Evolutionary conservation across 1,284 basidiomycete species (phyloP).

Genomic region (Coniferiporia sulphurascens): DNA sequence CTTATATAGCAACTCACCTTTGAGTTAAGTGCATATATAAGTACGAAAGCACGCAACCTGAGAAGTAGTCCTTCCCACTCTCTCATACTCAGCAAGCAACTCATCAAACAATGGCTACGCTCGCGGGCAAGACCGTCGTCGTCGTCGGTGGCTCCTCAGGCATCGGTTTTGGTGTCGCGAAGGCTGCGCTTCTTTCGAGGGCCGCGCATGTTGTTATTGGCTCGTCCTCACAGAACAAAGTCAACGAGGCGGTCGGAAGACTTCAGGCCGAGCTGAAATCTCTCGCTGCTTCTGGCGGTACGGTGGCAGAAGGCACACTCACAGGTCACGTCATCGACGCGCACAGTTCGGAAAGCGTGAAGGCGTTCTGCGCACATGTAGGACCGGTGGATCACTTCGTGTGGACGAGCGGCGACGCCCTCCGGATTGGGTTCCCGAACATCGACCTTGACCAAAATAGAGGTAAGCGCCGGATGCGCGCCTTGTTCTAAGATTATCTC

Average conservation of each 20-base stretch:
- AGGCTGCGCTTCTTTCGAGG: slow-evolving; percentile 14
- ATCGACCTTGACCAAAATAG: slow-evolving; percentile 16
- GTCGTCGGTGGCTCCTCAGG: slow-evolving; percentile 22
- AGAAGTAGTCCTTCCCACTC: background rate
- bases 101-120: slow-evolving; percentile 15
- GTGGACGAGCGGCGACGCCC: slow-evolving; percentile 20
- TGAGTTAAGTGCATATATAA: background rate
- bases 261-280: slow-evolving; percentile 2
- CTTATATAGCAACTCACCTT: background rate
- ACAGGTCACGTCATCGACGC: slow-evolving; percentile 19
- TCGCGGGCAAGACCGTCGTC: slow-evolving; percentile 19
- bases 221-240: slow-evolving; percentile 17
- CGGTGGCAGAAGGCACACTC: slow-evolving; percentile 5
- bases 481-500: background rate
- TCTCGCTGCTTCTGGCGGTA: background rate
- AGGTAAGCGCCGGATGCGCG: slow-evolving; percentile 4
- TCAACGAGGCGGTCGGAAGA: slow-evolving; percentile 12
- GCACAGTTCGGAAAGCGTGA: slow-evolving; percentile 3
- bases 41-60: background rate
- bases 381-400: slow-evolving; percentile 23
- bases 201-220: slow-evolving; percentile 20
- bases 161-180: slow-evolving; percentile 20
- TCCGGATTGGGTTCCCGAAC: slow-evolving; percentile 16
- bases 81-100: background rate
- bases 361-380: slow-evolving; percentile 17